A percentile compares a stretch with the other conserved stretches of the same genome.
Conservation (phyloP, 2,329 filamentous ascomycete genomes). For the Fusarium sp. region DNA sequence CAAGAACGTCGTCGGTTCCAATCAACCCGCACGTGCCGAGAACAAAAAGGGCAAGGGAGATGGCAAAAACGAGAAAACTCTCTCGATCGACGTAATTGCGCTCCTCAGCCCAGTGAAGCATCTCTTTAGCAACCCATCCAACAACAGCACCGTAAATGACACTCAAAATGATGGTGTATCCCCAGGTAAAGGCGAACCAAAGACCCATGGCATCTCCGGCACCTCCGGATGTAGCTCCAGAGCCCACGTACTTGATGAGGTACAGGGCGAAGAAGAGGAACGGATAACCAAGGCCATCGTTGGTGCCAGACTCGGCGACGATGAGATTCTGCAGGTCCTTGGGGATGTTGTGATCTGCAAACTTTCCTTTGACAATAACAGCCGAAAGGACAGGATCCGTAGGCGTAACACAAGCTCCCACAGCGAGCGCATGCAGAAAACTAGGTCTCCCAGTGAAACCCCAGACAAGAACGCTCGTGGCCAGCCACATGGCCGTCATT, state of each 20-base stretch:
- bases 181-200: slow-evolving; percentile 88
- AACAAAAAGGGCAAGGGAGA: slow-evolving; percentile 85
- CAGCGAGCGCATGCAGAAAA: slow-evolving; percentile 79
- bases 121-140: slow-evolving; percentile 80
- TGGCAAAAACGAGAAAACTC: slow-evolving; percentile 86
- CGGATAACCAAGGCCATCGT: slow-evolving; percentile 88
- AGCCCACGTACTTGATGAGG: slow-evolving; percentile 71
- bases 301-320: slow-evolving; percentile 83
- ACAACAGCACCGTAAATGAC: slow-evolving; percentile 77
- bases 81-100: slow-evolving; percentile 83
- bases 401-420: slow-evolving; percentile 88
- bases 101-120: slow-evolving; percentile 85
- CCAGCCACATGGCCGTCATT: slow-evolving; percentile 87
- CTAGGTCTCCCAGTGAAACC: slow-evolving; percentile 73
- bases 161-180: slow-evolving; percentile 81
- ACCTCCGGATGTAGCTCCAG: slow-evolving; percentile 65
- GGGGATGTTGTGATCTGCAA: slow-evolving; percentile 89
- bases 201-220: slow-evolving; percentile 72
- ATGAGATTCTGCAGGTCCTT: slow-evolving; percentile 81
- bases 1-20: slow-evolving; percentile 87
- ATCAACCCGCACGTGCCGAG: slow-evolving; percentile 86
- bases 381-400: slow-evolving; percentile 90
- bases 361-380: slow-evolving; percentile 91
- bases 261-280: slow-evolving; percentile 88
- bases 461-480: slow-evolving; percentile 81